These are phyloP conservation scores for Ceratocystis lukuohia DNA, from an alignment of 2,329 filamentous ascomycete genomes.

Conservation along the genomic window DNA sequence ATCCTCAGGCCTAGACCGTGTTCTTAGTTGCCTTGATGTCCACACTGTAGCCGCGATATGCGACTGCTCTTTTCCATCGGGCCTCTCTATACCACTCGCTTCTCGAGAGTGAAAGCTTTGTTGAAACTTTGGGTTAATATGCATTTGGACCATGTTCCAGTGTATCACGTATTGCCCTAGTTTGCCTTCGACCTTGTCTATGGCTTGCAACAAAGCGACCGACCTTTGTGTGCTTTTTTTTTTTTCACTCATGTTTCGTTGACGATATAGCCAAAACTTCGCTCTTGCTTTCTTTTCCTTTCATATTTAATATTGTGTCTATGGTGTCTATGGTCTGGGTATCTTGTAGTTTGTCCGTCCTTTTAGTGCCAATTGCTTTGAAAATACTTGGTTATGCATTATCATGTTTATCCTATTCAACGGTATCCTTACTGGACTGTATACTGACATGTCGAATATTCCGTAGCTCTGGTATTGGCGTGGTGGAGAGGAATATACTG, in stretches of 20 bases:
- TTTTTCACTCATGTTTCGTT: conserved; percentile 2
- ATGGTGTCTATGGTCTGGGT: not conserved
- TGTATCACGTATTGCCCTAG: not conserved
- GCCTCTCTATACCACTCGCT: not conserved
- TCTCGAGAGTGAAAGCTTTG: not conserved
- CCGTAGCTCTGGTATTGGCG: conserved; percentile 42
- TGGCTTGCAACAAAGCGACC: too few species aligned
- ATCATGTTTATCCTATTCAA: conserved; percentile 11
- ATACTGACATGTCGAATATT: conserved; percentile 33
- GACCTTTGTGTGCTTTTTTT: not conserved
- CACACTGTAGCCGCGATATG: not conserved
- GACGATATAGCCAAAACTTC: conserved; percentile 6
- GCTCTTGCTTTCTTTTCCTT: not conserved
- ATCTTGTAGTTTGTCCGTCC: not conserved
- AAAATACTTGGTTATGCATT: not conserved
- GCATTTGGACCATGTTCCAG: not conserved
- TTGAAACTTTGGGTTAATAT: not conserved
- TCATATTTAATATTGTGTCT: not conserved
- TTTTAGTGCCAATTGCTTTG: not conserved
- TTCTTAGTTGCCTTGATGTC: too few species aligned
- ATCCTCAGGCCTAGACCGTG: conserved; percentile 5
- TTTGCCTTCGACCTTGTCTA: not conserved
- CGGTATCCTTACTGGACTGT: conserved; percentile 32
- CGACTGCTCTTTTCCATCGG: not conserved
- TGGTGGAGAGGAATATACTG: conserved; percentile 45